Conservation (phyloP, 805 yeast genomes). For the Tetrapisispora pingtungensis region DNA sequence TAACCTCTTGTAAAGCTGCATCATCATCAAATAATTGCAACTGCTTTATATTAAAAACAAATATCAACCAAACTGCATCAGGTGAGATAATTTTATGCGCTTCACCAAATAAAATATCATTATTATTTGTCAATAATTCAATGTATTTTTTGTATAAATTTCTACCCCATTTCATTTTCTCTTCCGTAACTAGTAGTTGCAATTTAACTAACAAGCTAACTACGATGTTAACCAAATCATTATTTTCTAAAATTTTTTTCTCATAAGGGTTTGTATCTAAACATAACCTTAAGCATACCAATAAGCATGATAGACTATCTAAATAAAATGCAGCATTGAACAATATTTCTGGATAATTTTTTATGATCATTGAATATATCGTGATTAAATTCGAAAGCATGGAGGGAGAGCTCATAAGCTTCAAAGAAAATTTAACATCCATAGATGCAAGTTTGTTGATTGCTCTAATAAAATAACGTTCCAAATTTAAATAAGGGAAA, state of each 20-base stretch:
- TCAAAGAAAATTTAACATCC: slow-evolving; percentile 5
- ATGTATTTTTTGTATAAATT: background rate
- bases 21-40: background rate
- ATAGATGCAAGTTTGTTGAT: slow-evolving; percentile 2
- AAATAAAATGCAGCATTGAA: slow-evolving; percentile 19
- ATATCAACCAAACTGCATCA: background rate
- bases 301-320: slow-evolving; percentile 17
- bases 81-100: background rate
- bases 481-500: background rate
- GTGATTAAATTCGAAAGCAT: slow-evolving; percentile 12
- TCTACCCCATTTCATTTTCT: background rate
- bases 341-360: slow-evolving; percentile 1
- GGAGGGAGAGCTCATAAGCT: slow-evolving; percentile 7
- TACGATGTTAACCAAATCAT: slow-evolving; percentile 8
- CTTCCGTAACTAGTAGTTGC: background rate
- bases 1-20: background rate
- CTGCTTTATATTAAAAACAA: background rate
- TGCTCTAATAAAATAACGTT: background rate
- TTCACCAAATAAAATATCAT: background rate
- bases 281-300: slow-evolving; percentile 14
- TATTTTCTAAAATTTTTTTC: slow-evolving; percentile 1
- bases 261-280: slow-evolving; percentile 4
- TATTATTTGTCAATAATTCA: background rate
- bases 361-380: slow-evolving; percentile 6
- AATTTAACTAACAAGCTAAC: background rate